Evolutionary conservation across 768 basidiomycete species (phyloP).

Genomic region (Tulasnella sp.): DNA sequence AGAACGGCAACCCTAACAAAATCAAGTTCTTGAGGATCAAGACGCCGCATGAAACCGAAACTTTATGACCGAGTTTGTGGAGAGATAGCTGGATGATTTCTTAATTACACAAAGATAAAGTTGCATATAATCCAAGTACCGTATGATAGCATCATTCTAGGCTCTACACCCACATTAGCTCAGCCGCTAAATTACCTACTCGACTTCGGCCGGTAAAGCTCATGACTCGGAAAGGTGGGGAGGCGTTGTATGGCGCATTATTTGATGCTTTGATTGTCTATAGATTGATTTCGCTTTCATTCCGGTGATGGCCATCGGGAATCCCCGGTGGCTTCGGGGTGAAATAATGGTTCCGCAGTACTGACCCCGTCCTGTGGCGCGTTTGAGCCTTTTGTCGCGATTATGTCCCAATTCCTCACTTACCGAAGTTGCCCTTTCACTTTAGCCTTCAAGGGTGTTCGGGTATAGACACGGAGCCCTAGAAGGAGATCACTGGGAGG

Average conservation of each 20-base stretch:
- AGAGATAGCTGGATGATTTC: neutral
- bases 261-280: neutral
- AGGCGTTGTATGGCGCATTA: neutral
- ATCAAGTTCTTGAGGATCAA: conserved; percentile 19
- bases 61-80: conserved; percentile 9
- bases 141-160: conserved; percentile 9
- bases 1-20: neutral
- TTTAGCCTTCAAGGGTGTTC: neutral
- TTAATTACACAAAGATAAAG: neutral
- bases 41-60: conserved; percentile 10
- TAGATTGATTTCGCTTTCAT: neutral
- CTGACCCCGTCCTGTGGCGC: neutral
- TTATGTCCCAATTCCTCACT: neutral
- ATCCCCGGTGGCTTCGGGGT: neutral
- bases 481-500: conserved; percentile 7
- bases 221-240: neutral
- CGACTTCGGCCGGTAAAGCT: conserved; percentile 6
- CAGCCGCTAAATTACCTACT: neutral
- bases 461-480: conserved; percentile 27
- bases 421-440: conserved; percentile 26
- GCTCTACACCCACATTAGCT: neutral
- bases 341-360: neutral
- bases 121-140: neutral
- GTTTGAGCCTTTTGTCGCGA: neutral
- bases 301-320: neutral